Base-by-base conservation (phyloP, 2,329 filamentous ascomycete species). In the Cordyceps cicadae region DNA sequence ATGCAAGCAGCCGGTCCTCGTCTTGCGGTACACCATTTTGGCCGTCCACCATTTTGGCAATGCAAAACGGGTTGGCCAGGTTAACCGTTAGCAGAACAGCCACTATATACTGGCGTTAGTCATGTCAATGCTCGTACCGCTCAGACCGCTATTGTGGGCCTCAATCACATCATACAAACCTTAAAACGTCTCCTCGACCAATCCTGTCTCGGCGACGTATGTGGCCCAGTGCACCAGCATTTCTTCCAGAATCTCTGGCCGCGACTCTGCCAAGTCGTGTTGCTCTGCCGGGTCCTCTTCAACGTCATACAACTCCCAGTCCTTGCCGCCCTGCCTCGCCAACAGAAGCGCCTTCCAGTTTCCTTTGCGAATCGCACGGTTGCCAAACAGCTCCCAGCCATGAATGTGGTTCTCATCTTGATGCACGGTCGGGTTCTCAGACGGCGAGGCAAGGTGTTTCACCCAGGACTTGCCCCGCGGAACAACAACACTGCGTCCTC, bases 211-310 rank as follows among this genome's bases (percentile, higher is more conserved):
- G 9, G 65, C 56, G 12, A 81, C 79, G 70, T 84, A 84, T 62
- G 79, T 75, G 63, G 85, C 79, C 81, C 83, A 85, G 21, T 80
- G 71, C 65, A 77, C 76, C 6, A 84, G 67, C 66, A 85, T 70
- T 61, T 77, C 72, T 62, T 77, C 66, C 46, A 85, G 62, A 5
- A 75, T 71, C 53, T 80, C 77, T 0, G 75, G 74, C 24, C 77
- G 67, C 24, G 66, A 37, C 15, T 66, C 65, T 5, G 64, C 62
- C 54, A 71, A 43, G 60, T 75, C 71, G 11, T 65, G 61, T 2
- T 66, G 69, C 67, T 75, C 70, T 5, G 71, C 72, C 5, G 67
- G 69, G 51, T 74, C 72, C 19, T 63, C 59, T 14, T 63, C 55
- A 9, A 73, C 53, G 62, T 74, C 68, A 61, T 69, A 75, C 48